Evolutionary conservation across 805 yeast genomes (phyloP), one percentile per base, ranked within the genome.

Genomic region (Teunomyces cretensis): DNA sequence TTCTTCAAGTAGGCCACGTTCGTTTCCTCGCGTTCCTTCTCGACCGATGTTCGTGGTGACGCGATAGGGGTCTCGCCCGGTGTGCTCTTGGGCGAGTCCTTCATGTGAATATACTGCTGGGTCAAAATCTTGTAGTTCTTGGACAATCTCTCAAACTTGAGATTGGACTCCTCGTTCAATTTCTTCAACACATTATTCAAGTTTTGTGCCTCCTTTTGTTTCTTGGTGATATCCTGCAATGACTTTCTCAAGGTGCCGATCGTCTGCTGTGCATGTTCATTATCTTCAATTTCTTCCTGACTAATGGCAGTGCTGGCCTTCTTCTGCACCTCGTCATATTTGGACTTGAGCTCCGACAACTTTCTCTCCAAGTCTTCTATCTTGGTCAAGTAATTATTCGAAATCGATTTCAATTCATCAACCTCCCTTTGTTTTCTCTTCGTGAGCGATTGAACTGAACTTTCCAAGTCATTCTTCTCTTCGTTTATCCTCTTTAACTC

Each of bases 1-100:
- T 94, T 94, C 62, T 87, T 88, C 42, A 90, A 75, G 60, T 92
- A 92, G 9, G 95, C 88, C 15, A 84, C 73, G 54, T 81, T 85
- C 17, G 60, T 52, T 27, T 39, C 43, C 19, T 43, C 44, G 14
- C 24, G 26, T 15, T 37, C 31, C 30, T 24, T 22, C 17, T 32
- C 33, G 5, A 17, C 37, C 14, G 30, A 13, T 7, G 15, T 38
- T n/a, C 72, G 75, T 13, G 60, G 60, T 5, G 48, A 42, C 14
- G 45, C 38, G 15, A 13, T 17, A 12, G 35, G 37, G 14, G 44
- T 41, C 11, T 39, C 43, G 40, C 53, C 56, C 2, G 57, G 43
- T 12, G 46, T 42, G 9, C 33, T 31, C 30, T 37, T 37, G 15
- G 50, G 43, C 6, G 48, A 13, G 15, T 42, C 49, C 9, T 39